These are phyloP conservation scores for Quercus tomentella DNA, from an alignment of 331 rosid species.

Conservation along the genomic window DNA sequence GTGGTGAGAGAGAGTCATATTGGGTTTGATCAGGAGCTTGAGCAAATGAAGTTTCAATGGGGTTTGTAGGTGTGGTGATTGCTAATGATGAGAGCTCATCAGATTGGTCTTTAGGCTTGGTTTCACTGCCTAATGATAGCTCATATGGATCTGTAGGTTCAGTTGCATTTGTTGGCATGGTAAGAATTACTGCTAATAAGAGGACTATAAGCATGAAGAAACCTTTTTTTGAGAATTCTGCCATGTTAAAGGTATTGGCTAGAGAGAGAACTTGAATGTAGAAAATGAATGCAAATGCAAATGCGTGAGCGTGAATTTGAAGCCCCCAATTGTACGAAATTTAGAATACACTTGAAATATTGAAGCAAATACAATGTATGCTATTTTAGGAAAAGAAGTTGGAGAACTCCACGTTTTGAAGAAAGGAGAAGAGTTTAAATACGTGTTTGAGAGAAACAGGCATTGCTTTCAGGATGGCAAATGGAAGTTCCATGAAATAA, in stretches of 20 bases:
- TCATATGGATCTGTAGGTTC: not conserved
- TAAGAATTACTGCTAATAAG: not conserved
- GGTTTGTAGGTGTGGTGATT: not conserved
- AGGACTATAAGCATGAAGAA: not conserved
- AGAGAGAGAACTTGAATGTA: no score
- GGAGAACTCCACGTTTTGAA: not conserved
- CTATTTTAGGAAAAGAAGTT: not conserved
- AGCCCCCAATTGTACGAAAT: not conserved
- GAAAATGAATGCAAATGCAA: no score
- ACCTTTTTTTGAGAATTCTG: constrained; percentile 6
- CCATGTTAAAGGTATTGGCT: not conserved
- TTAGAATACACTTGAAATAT: no score
- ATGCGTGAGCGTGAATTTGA: not conserved
- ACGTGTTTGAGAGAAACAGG: not conserved
- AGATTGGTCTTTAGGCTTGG: no score
- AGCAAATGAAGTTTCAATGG: not conserved
- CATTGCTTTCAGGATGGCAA: not conserved
- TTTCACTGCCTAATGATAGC: not conserved
- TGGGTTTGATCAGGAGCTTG: not conserved
- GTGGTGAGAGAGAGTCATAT: not conserved
- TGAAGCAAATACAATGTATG: not conserved
- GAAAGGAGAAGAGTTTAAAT: not conserved
- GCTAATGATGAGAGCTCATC: no score
- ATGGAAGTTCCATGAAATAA: constrained; percentile 5
- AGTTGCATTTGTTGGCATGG: not conserved